Conservation (phyloP, 1,139 yeast species). For the Maudiozyma humilis region DNA sequence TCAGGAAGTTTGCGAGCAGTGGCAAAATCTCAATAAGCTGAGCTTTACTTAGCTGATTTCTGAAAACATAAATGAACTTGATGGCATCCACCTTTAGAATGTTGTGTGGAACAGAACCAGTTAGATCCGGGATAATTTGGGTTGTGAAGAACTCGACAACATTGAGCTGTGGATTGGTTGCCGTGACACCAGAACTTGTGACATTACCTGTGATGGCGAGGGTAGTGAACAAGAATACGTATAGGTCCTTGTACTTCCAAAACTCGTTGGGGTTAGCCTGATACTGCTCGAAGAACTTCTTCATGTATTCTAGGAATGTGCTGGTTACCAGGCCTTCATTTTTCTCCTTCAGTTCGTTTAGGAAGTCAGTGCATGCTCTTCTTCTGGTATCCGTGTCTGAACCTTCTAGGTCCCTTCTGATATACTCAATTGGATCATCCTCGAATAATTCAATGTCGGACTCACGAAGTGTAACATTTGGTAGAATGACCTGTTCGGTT, state of each 20-base stretch:
- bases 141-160: constrained; percentile 77
- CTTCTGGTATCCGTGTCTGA: constrained; percentile 89
- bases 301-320: constrained; percentile 70
- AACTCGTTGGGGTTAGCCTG: constrained; percentile 35
- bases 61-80: constrained; percentile 77
- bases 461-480: constrained; percentile 77
- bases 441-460: constrained; percentile 89
- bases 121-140: constrained; percentile 74
- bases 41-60: constrained; percentile 84
- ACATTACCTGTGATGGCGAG: constrained; percentile 85
- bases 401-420: constrained; percentile 89
- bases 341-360: constrained; percentile 76
- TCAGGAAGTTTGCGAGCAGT: constrained; percentile 61
- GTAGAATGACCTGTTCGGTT: constrained; percentile 75
- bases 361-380: constrained; percentile 82
- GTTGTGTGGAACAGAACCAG: constrained; percentile 47
- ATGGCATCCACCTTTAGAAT: constrained; percentile 88
- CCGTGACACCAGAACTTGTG: constrained; percentile 79
- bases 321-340: constrained; percentile 68
- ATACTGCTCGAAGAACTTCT: constrained; percentile 51
- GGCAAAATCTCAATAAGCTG: constrained; percentile 78
- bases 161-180: constrained; percentile 76
- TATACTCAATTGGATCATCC: constrained; percentile 92
- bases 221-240: constrained; percentile 77
- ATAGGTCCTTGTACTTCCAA: constrained; percentile 86